Base-by-base conservation (phyloP, 805 yeast species). In the Yamadazyma sp. region DNA sequence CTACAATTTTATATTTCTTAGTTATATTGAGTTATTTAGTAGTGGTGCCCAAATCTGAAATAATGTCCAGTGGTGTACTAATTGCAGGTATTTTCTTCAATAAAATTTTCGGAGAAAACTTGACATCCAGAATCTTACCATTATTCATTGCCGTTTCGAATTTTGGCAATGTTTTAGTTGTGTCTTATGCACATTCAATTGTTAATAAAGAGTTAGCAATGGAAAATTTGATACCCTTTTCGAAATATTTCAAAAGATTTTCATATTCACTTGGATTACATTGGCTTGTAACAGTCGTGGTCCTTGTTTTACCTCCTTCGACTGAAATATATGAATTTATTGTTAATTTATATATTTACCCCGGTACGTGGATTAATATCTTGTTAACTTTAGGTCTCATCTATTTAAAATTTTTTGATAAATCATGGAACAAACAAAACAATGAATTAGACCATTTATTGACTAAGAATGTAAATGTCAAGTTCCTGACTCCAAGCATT, bases 151-250 rank as follows among this genome's bases (percentile, higher is more conserved):
- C 82, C 3, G 51, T 76, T 15, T 79, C 83, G 11, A 79, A 78
- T 36, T 58, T 80, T 29, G 86, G 86, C 2, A 80, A 79, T 45
- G 79, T 79, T 9, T 58, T 79, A 32, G 85, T 80, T 23, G 86
- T 79, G 3, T 65, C 78, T 5, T 80, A 70, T 49, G 80, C 84
- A 3, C 80, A 75, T 38, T 69, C 80, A 6, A 53, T 77, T 23
- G 80, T 80, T 28, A 76, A 74, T 46, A 75, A 73, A 44, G 82
- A 76, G 43, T 57, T 79, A 30, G 83, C 80, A 1, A 58, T 53
- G 29, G 78, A 75, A 45, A 58, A 60, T 43, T 62, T 65, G 45
- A 48, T 79, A 11, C 86, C 86, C 1, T 75, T 65, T 38, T 63
- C 79, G 2, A 44, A 51, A 1, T 45, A 53, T n/a, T 72, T 77